Evolutionary conservation across 148 eudicot species (phyloP).

Genomic region (Oxyria digyna): DNA sequence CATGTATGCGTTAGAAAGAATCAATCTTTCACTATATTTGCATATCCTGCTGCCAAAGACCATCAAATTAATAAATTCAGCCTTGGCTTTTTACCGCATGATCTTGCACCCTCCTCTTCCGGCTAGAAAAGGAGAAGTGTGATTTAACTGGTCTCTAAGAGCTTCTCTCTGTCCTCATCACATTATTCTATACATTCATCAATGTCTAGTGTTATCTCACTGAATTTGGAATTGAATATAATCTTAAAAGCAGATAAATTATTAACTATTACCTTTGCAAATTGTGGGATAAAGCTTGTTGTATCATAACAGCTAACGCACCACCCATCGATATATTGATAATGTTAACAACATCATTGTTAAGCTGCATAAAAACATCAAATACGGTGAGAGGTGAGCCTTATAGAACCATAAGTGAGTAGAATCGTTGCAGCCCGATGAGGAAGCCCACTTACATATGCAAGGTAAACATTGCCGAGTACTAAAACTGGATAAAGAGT

Average conservation of each 20-base stretch:
- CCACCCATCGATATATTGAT: slow-evolving; percentile 85
- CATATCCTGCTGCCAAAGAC: not conserved
- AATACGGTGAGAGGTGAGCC: not conserved
- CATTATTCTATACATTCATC: not conserved
- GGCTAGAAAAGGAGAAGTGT: not conserved
- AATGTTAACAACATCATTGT: slow-evolving; percentile 76
- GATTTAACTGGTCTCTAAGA: not conserved
- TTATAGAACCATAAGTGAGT: too few relatives aligned
- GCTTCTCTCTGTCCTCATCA: slow-evolving; percentile 1
- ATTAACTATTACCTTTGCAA: slow-evolving; percentile 16
- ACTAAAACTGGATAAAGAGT: not conserved
- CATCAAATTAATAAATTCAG: not conserved
- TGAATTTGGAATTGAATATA: not conserved
- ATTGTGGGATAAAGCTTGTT: slow-evolving; percentile 36
- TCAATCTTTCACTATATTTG: not conserved
- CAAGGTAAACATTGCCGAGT: not conserved
- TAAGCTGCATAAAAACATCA: slow-evolving; percentile 42
- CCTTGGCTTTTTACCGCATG: not conserved
- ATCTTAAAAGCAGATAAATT: slow-evolving; percentile 3
- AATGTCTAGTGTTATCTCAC: not conserved
- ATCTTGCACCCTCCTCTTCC: not conserved
- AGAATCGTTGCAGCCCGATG: not conserved
- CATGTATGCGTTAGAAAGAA: not conserved
- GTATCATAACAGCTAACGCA: slow-evolving; percentile 59
- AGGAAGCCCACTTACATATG: not conserved